These are phyloP conservation scores for Aspergillus spinulosporus DNA, from an alignment of 2,329 filamentous ascomycete genomes.

Conservation along the genomic window DNA sequence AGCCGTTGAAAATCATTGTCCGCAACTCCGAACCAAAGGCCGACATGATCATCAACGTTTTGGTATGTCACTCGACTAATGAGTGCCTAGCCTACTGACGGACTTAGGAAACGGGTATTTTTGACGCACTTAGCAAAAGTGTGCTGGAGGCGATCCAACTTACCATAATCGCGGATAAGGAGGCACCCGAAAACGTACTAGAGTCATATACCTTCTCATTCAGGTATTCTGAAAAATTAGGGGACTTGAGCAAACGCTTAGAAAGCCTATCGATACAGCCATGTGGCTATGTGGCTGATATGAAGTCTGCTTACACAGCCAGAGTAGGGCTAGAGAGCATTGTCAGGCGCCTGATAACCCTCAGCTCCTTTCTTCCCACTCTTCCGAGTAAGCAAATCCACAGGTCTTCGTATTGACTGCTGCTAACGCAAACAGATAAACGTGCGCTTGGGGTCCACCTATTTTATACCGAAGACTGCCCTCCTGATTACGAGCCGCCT, in stretches of 20 bases:
- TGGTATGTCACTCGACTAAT: conserved; percentile 39
- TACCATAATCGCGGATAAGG: conserved; percentile 45
- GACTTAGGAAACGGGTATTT: conserved; percentile 51
- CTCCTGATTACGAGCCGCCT: conserved; percentile 42
- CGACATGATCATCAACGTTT: conserved; percentile 49
- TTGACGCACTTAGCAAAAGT: conserved; percentile 47
- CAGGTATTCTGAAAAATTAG: conserved; percentile 39
- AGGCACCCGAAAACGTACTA: conserved; percentile 41
- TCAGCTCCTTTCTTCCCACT: conserved; percentile 41
- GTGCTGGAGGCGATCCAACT: conserved; percentile 50
- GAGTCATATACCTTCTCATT: conserved; percentile 55
- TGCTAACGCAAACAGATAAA: conserved; percentile 29
- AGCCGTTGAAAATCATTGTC: conserved; percentile 44
- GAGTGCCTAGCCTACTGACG: conserved; percentile 24
- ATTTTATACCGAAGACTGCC: conserved; percentile 45
- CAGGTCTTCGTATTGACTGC: no score
- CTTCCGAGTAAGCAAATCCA: conserved; percentile 42
- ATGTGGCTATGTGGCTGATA: conserved; percentile 32
- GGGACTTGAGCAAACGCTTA: conserved; percentile 33
- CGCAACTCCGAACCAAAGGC: conserved; percentile 42
- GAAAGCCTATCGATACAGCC: conserved; percentile 31
- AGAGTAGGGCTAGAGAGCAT: conserved; percentile 46
- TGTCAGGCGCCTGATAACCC: conserved; percentile 43
- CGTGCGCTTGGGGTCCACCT: conserved; percentile 48
- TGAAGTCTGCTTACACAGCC: conserved; percentile 42